Evolutionary conservation across 352 stramenopile genomes (phyloP), one percentile per base, ranked within the genome.

Genomic region (Nothophytophthora sp.): DNA sequence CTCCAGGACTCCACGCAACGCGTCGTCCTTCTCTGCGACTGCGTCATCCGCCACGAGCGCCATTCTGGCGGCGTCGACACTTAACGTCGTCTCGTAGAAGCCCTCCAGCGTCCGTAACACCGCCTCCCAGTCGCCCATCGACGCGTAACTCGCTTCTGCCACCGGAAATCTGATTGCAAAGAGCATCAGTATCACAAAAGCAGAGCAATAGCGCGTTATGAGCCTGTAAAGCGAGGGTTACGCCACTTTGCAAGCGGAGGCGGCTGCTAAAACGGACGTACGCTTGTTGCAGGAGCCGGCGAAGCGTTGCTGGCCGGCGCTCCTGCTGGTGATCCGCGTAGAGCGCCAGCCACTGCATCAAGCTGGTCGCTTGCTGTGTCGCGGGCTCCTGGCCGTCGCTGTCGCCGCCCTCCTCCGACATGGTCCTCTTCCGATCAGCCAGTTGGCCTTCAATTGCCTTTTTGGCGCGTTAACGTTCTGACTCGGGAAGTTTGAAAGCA

Each of bases 1-100:
- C 55, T 79, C 73, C 36, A 88, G 49, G 4, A 78, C 29, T 1
- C 43, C 18, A 5, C 47, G 18, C 3, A 80, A 40, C 22, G 28
- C 20, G 0, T 38, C 22, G 37, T 67, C 51, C 12, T 35, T 50
- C 42, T 60, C 47, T 10, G 49, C 18, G 4, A 57, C 67, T 9
- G 48, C 12, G 4, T 49, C 32, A 11, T 15, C n/a, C 8, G 1
- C 44, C 32, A n/a, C n/a, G n/a, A 4, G 38, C 40, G 20, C 66
- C 28, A 48, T 64, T 49, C 2, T 50, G 20, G 59, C 37, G 35
- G 52, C 43, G 58, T 67, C 65, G 49, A 63, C 12, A 35, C 13
- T 13, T 29, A 63, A 29, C 13, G 36, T 53, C 2, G 37, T 11
- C 64, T 90, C 78, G 15, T 86, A 88, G 32, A 90, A 87, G 5